A percentile compares a stretch with the other conserved stretches of the same genome.
Evolutionary conservation across 2,329 filamentous ascomycete species (phyloP).

Genomic region (Sarocladium kiliense): DNA sequence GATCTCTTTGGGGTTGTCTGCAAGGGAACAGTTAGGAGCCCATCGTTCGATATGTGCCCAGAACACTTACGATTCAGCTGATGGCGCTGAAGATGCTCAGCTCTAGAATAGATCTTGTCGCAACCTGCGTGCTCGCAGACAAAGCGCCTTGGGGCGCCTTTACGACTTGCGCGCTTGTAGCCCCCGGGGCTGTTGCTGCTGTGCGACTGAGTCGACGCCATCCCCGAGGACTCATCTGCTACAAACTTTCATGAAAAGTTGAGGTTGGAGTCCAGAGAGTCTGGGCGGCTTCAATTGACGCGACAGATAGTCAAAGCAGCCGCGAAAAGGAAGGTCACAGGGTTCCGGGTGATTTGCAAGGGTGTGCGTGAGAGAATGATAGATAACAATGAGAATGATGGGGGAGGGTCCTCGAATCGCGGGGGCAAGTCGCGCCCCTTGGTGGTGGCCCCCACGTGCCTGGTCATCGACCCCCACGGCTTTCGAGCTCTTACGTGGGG

Average conservation of each 20-base stretch:
- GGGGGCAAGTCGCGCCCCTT: not conserved
- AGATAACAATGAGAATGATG: constrained; percentile 4
- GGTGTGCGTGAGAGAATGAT: constrained; percentile 1
- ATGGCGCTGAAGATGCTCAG: constrained; percentile 76
- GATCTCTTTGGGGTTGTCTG: constrained; percentile 76
- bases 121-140: constrained; percentile 66
- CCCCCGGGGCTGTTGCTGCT: constrained; percentile 14
- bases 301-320: not conserved
- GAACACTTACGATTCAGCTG: constrained; percentile 69
- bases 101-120: constrained; percentile 74
- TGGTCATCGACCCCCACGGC: not conserved
- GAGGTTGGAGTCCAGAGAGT: not conserved
- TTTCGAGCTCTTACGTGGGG: constrained; percentile 1
- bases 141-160: constrained; percentile 47
- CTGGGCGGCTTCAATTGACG: not conserved
- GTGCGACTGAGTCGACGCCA: constrained; percentile 17
- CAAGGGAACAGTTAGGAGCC: constrained; percentile 9
- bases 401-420: constrained; percentile 5
- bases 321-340: constrained; percentile 3
- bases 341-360: not conserved
- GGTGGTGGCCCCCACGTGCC: constrained; percentile 4
- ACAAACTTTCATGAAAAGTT: not conserved
- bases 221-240: constrained; percentile 10
- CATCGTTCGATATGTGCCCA: not conserved
- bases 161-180: constrained; percentile 48